phyloP scores from a whole-genome alignment of 139 green algal genomes.

The Auxenochlorella protothecoides region DNA sequence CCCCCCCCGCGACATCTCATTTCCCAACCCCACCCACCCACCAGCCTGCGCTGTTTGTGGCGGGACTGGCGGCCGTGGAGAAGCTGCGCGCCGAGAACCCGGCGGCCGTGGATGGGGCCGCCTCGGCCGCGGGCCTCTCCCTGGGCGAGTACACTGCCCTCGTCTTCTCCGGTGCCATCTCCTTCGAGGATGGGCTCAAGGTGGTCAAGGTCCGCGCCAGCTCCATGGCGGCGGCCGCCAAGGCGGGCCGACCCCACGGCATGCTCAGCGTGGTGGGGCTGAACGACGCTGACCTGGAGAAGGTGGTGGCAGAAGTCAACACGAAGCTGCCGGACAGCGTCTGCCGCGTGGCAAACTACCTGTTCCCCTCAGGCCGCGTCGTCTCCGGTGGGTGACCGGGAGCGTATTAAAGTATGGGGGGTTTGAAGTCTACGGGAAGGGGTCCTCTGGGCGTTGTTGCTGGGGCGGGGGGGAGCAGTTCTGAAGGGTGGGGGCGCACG shows the following conservation, averaged over 20 bases:
- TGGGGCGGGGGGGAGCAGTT: too few relatives aligned
- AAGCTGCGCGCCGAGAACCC: slow-evolving; percentile 38
- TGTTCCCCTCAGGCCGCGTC: slow-evolving; percentile 83
- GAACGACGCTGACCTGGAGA: slow-evolving; percentile 48
- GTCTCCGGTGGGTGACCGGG: slow-evolving; percentile 33
- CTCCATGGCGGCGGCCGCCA: slow-evolving; percentile 69
- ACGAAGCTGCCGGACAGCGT: slow-evolving; percentile 33
- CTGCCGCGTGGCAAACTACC: slow-evolving; percentile 77
- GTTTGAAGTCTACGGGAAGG: too few relatives aligned
- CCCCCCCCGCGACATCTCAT: too few relatives aligned
- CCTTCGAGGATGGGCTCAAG: slow-evolving; percentile 81
- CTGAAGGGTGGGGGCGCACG: too few relatives aligned
- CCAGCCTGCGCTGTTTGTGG: slow-evolving; percentile 82
- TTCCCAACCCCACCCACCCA: not conserved
- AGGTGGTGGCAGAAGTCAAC: slow-evolving; percentile 22
- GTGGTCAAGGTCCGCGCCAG: slow-evolving; percentile 77
- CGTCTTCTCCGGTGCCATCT: slow-evolving; percentile 72
- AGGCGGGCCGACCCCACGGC: slow-evolving; percentile 51
- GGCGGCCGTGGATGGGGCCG: slow-evolving; percentile 22
- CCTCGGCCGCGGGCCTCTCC: slow-evolving; percentile 61
- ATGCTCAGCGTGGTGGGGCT: slow-evolving; percentile 88
- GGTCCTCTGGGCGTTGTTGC: too few relatives aligned
- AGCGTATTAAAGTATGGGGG: too few relatives aligned
- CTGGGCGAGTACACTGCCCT: slow-evolving; percentile 89
- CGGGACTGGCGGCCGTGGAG: slow-evolving; percentile 76